Percentiles rank a stretch among this genome's conserved stretches.
Conservation (phyloP, 2,329 filamentous ascomycete genomes). For the Coccinonectria pachysandricola region DNA sequence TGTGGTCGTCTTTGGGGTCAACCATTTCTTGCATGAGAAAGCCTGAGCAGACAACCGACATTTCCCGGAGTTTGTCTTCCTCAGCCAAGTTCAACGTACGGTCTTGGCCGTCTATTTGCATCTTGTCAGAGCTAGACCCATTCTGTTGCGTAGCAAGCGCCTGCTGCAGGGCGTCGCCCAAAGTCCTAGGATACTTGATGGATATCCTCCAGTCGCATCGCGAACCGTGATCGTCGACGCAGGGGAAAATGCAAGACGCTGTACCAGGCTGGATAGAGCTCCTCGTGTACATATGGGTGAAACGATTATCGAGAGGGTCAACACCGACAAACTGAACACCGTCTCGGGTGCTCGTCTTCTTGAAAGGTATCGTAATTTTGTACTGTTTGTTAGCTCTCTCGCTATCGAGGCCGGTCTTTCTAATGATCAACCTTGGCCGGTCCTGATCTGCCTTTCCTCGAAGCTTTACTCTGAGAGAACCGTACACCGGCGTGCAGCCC, state of each 20-base stretch:
- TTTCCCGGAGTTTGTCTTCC: constrained; percentile 79
- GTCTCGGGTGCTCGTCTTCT: constrained; percentile 65
- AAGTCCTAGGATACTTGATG: constrained; percentile 73
- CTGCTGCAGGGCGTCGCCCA: constrained; percentile 63
- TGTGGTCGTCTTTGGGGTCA: constrained; percentile 65
- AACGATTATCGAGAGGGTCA: constrained; percentile 67
- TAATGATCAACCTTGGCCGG: constrained; percentile 32
- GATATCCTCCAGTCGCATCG: constrained; percentile 82
- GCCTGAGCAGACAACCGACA: constrained; percentile 85
- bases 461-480: constrained; percentile 38
- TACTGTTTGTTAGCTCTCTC: constrained; percentile 35
- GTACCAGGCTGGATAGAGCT: constrained; percentile 70
- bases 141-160: constrained; percentile 33
- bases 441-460: constrained; percentile 29
- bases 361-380: constrained; percentile 61
- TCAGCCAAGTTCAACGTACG: constrained; percentile 42
- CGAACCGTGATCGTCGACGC: constrained; percentile 74
- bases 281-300: constrained; percentile 84
- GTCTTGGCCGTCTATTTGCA: constrained; percentile 32
- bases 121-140: constrained; percentile 24
- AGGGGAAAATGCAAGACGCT: constrained; percentile 83
- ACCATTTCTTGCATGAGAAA: constrained; percentile 74
- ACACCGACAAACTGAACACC: constrained; percentile 87
- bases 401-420: constrained; percentile 26
- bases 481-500: constrained; percentile 46